Evolutionary conservation across 257 asterid species (phyloP), one percentile per base, ranked within the genome.

Genomic region (Solanum pimpinellifolium): DNA sequence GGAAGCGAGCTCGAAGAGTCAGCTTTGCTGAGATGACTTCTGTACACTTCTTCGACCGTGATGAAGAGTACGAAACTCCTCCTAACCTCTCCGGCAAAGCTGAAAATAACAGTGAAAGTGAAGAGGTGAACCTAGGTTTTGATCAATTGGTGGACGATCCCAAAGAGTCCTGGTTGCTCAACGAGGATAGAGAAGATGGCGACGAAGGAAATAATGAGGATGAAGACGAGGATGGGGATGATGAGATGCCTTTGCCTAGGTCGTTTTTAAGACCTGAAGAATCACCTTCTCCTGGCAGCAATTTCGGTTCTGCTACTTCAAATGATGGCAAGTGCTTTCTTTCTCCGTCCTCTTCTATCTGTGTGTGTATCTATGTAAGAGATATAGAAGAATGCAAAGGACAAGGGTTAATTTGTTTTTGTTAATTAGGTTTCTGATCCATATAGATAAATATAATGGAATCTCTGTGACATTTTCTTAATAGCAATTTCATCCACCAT

Each of bases 1-100:
- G 89, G 91, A 97, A 96, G 92, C 92, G 97, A 88, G 90, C 93
- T 11, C 97, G 99, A 86, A 92, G 99, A 80, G 99, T 97, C 89
- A 97, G 99, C 94, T 97, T 97, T 88, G 99, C 99, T 18, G 99
- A 96, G 92, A 93, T 83, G 91, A 96, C 99, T 16, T 95, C 98
- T 8, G 89, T 97, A 8, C 98, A 91, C 91, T 92, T 97, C 93
- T 97, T 97, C 91, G 95, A 97, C 91, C 96, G 98, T 35, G 99
- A 96, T 59, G 99, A 95, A 27, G 96, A 92, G 70, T 91, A 91
- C 52, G 96, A 89, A 87, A 92, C 93, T 52, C 96, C 98, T 41
- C 77, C 84, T 73, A 78, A 69, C 33, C 87, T 88, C 33, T 86
- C 91, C 20, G 90, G 72, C 8, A 88, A 90, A 44, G 37, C 14